phyloP scores from a whole-genome alignment of 306 rosid genomes.

The Spatholobus suberectus region DNA sequence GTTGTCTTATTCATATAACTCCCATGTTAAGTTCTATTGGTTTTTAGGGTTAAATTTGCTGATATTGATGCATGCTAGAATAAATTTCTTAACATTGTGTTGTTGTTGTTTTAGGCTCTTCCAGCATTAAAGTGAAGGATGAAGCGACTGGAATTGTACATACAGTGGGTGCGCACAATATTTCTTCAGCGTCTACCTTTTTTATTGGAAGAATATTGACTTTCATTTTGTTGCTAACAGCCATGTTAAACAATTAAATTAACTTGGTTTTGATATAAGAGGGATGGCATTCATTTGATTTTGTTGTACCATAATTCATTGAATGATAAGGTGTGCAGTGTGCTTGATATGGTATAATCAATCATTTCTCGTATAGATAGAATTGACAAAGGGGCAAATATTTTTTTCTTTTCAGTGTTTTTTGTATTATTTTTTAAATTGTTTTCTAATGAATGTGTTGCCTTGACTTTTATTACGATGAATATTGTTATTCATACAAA shows the following conservation, averaged over 20 bases:
- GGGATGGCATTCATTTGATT: slow-evolving; percentile 45
- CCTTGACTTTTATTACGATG: not conserved
- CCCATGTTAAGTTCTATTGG: slow-evolving; percentile 15
- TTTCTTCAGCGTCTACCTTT: slow-evolving; percentile 59
- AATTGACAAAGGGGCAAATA: slow-evolving; percentile 26
- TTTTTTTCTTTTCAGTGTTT: not conserved
- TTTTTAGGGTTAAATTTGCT: slow-evolving; percentile 25
- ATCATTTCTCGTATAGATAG: slow-evolving; percentile 30
- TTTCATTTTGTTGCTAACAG: slow-evolving; percentile 54
- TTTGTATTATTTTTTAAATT: slow-evolving; percentile 6
- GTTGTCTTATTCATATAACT: slow-evolving; percentile 9
- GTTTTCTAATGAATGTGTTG: not conserved
- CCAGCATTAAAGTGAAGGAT: slow-evolving; percentile 85
- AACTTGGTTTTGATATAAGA: slow-evolving; percentile 29
- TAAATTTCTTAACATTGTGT: slow-evolving; percentile 34
- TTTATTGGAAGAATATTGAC: slow-evolving; percentile 54
- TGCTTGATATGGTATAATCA: slow-evolving; percentile 33
- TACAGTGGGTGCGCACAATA: slow-evolving; percentile 71
- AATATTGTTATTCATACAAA: not conserved
- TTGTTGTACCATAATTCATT: slow-evolving; percentile 57
- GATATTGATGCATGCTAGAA: not conserved
- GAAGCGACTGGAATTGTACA: slow-evolving; percentile 61
- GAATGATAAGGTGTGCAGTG: slow-evolving; percentile 50
- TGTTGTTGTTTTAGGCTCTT: slow-evolving; percentile 59
- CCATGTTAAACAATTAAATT: slow-evolving; percentile 46